Conservation (phyloP, 352 stramenopile genomes). For the Plasmopara halstedii region DNA sequence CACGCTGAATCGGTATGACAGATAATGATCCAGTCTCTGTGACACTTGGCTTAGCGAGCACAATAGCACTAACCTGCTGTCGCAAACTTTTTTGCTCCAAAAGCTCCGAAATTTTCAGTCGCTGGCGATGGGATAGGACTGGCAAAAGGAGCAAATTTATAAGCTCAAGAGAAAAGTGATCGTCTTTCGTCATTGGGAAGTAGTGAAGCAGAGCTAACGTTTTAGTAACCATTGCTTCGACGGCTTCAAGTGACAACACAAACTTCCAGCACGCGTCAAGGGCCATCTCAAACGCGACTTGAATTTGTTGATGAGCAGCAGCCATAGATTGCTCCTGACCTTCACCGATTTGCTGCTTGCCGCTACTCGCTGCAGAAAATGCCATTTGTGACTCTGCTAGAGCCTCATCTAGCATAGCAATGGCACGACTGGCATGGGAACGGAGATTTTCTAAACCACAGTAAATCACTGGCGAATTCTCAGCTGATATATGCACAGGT, state of each 20-base stretch:
- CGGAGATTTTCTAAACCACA: conserved; percentile 29
- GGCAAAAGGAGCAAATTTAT: conserved; percentile 30
- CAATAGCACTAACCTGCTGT: conserved; percentile 27
- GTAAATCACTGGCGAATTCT: conserved; percentile 29
- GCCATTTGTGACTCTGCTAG: conserved; percentile 56
- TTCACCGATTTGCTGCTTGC: conserved; percentile 6
- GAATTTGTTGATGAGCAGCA: conserved; percentile 35
- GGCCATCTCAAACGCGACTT: conserved; percentile 77
- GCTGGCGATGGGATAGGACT: conserved; percentile 20
- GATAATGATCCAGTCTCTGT: conserved; percentile 16
- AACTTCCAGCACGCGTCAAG: conserved; percentile 67
- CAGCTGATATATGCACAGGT: conserved; percentile 19
- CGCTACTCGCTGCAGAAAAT: conserved; percentile 27
- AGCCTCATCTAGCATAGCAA: conserved; percentile 54
- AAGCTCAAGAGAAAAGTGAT: conserved; percentile 19
- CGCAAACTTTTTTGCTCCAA: conserved; percentile 29
- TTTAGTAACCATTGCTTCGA: conserved; percentile 50
- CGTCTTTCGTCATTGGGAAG: conserved; percentile 16
- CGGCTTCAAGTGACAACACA: conserved; percentile 36
- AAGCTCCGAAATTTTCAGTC: conserved; percentile 29
- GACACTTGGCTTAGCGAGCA: conserved; percentile 39
- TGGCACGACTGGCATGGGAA: conserved; percentile 33
- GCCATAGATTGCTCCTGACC: conserved; percentile 30
- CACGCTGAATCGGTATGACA: conserved; percentile 36
- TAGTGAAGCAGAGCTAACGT: conserved; percentile 39